Conservation (phyloP, 225 moss, liverwort and hornwort species). For the Sphagnum contortum region DNA sequence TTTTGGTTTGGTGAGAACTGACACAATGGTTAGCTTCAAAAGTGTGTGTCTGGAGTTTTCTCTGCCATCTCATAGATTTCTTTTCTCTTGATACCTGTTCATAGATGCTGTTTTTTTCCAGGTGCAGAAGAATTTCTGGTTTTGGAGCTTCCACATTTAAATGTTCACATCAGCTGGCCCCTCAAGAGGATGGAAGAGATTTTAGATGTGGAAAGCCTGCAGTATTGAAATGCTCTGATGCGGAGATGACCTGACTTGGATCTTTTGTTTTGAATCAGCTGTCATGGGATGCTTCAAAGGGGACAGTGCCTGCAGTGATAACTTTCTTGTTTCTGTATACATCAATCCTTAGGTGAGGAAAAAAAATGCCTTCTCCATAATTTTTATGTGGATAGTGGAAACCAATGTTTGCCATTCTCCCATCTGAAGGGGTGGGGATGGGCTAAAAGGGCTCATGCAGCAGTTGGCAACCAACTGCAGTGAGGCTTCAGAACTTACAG, state of each 20-base stretch:
- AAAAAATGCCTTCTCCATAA: too few relatives aligned
- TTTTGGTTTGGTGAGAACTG: too few relatives aligned
- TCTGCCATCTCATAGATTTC: too few relatives aligned
- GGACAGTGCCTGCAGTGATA: slow-evolving; percentile 60
- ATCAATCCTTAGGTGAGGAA: slow-evolving; percentile 75
- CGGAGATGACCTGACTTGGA: slow-evolving; percentile 29
- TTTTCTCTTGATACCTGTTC: too few relatives aligned
- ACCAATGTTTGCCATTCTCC: background rate
- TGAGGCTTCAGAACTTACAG: slow-evolving; percentile 75
- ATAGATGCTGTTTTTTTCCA: slow-evolving; percentile 10
- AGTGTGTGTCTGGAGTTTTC: too few relatives aligned
- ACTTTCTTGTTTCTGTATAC: slow-evolving; percentile 73
- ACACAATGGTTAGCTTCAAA: too few relatives aligned
- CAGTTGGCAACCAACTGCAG: slow-evolving; percentile 83
- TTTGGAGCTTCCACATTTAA: slow-evolving; percentile 63
- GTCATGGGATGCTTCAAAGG: slow-evolving; percentile 22
- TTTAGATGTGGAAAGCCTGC: slow-evolving; percentile 13
- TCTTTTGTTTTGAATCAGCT: slow-evolving; percentile 53
- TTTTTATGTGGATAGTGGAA: background rate
- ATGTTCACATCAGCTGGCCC: slow-evolving; percentile 51
- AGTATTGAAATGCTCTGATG: slow-evolving; percentile 25
- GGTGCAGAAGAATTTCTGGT: slow-evolving; percentile 33
- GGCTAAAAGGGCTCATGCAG: slow-evolving; percentile 61
- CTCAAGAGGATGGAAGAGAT: slow-evolving; percentile 31
- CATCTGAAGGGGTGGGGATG: slow-evolving; percentile 20